Percentiles rank a stretch among this genome's conserved stretches.
phyloP scores from a whole-genome alignment of 2,329 filamentous ascomycete genomes.

The Raffaelea ambrosiae region DNA sequence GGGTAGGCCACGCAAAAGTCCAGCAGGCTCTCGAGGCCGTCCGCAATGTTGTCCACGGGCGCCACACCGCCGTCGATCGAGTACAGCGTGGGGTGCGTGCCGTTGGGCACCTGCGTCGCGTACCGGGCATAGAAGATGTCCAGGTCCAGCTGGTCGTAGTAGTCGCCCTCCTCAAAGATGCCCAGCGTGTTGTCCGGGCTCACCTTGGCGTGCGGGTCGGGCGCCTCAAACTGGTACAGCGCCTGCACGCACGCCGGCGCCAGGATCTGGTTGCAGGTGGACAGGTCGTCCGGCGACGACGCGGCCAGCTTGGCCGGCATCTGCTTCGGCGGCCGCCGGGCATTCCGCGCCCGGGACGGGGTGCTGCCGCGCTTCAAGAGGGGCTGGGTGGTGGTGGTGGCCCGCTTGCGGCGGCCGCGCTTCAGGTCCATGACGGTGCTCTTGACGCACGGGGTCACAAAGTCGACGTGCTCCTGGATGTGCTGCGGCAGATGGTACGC shows the following conservation, averaged over 20 bases:
- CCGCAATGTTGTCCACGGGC: constrained; percentile 23
- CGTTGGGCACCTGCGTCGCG: constrained; percentile 22
- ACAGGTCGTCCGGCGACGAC: constrained; percentile 7
- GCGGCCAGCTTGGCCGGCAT: background rate
- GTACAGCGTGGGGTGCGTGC: constrained; percentile 33
- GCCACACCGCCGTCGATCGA: constrained; percentile 38
- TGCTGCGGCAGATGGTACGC: constrained; percentile 34
- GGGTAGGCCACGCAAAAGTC: constrained; percentile 38
- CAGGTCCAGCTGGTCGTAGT: constrained; percentile 14
- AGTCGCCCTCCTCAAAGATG: constrained; percentile 15
- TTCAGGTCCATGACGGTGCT: background rate
- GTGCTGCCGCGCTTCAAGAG: background rate
- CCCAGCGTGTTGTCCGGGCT: constrained; percentile 11
- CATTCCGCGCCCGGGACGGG: background rate
- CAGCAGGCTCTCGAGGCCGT: constrained; percentile 23
- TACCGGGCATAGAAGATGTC: constrained; percentile 14
- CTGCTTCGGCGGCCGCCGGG: background rate
- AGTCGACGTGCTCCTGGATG: constrained; percentile 43
- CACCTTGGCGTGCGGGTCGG: background rate
- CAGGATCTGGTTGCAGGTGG: constrained; percentile 41
- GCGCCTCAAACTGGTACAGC: constrained; percentile 19
- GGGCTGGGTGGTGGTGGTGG: too few relatives aligned
- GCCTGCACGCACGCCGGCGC: constrained; percentile 46
- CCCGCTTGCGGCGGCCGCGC: background rate
- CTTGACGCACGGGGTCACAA: constrained; percentile 38